Evolutionary conservation across 2,329 filamentous ascomycete genomes (phyloP).

Genomic region (Paradendryphiella salina): DNA sequence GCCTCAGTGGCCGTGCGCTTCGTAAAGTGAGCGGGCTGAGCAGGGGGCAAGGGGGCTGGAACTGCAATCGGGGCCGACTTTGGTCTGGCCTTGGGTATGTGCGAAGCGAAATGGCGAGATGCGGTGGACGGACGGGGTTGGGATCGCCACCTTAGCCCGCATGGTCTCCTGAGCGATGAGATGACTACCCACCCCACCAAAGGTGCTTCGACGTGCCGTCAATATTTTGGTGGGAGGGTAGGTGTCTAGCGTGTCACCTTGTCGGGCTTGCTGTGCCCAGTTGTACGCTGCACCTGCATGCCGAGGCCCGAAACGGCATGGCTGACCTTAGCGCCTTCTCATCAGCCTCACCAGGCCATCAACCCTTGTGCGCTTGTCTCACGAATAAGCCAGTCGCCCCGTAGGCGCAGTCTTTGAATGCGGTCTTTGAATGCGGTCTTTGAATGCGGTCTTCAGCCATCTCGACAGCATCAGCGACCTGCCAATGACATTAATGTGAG

Average conservation of each 20-base stretch:
- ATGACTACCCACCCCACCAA: neutral
- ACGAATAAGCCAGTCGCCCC: constrained; percentile 3
- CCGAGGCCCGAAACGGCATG: neutral
- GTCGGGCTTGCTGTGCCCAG: neutral
- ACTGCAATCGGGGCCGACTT: constrained; percentile 5
- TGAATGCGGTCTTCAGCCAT: neutral
- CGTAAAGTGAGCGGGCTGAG: constrained; percentile 7
- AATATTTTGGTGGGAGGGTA: neutral
- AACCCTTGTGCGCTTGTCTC: neutral
- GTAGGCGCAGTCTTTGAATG: neutral
- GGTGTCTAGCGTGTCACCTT: too few species aligned
- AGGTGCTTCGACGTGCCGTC: neutral
- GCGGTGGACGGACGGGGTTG: neutral
- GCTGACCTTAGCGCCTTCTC: neutral
- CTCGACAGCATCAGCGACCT: neutral
- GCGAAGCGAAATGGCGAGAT: constrained; percentile 3
- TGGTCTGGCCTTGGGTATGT: constrained; percentile 3
- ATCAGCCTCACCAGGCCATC: constrained; percentile 3
- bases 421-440: neutral
- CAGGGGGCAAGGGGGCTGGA: constrained; percentile 9
- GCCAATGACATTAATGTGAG: neutral
- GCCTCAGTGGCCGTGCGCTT: constrained; percentile 6
- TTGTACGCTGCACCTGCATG: neutral
- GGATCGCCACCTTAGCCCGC: neutral
- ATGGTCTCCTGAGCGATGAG: neutral